Evolutionary conservation across 2,329 filamentous ascomycete genomes (phyloP).

Genomic region (Ophiostoma ulmi): DNA sequence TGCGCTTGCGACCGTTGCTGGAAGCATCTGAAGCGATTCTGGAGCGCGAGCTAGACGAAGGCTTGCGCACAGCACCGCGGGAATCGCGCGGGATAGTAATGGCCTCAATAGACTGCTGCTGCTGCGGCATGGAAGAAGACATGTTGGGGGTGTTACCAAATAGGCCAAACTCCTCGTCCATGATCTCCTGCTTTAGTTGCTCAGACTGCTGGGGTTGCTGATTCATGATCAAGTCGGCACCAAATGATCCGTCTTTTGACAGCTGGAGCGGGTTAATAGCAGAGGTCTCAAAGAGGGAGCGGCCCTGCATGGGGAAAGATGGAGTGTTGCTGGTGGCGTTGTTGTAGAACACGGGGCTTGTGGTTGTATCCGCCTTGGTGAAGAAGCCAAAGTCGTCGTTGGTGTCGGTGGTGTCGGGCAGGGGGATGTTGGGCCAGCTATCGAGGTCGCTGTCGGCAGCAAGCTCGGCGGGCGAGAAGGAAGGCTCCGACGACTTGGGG

Average conservation of each 20-base stretch:
- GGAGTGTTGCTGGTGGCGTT: conserved; percentile 18
- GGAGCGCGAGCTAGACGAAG: conserved; percentile 9
- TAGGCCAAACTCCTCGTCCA: conserved; percentile 8
- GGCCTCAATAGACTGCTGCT: conserved; percentile 6
- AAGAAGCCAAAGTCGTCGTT: conserved; percentile 32
- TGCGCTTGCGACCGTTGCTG: conserved; percentile 34
- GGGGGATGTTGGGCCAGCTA: conserved; percentile 11
- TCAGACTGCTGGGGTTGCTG: conserved; percentile 12
- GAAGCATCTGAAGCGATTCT: conserved; percentile 22
- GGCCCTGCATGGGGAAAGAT: conserved; percentile 27
- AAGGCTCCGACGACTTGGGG: conserved; percentile 30
- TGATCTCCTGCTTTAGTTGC: conserved; percentile 6
- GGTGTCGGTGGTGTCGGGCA: not conserved
- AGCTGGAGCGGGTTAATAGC: conserved; percentile 37
- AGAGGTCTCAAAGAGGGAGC: conserved; percentile 32
- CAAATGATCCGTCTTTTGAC: conserved; percentile 21
- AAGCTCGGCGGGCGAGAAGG: conserved; percentile 6
- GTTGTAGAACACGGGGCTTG: conserved; percentile 31
- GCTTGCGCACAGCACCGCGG: conserved; percentile 31
- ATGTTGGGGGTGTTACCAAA: conserved; percentile 7
- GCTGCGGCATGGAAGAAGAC: not conserved
- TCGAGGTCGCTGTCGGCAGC: conserved; percentile 15
- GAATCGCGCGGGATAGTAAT: conserved; percentile 17
- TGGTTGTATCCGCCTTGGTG: conserved; percentile 34
- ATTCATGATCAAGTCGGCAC: not conserved